phyloP scores from a whole-genome alignment of 1,284 basidiomycete species.

The Cryptococcus sp. region DNA sequence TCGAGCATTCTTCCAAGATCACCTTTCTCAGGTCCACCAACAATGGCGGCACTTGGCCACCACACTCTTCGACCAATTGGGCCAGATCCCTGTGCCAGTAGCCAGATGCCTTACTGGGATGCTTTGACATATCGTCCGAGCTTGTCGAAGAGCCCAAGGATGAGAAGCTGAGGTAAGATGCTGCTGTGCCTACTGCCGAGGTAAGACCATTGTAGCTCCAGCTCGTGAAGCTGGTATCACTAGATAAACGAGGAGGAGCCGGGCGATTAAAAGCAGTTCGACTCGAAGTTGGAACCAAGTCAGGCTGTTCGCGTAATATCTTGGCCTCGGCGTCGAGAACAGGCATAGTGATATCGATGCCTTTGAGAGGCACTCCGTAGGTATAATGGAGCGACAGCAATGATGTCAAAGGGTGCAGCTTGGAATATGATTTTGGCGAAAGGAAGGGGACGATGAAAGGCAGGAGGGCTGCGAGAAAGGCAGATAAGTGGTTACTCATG shows the following conservation, averaged over 20 bases:
- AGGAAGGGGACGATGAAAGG: slow-evolving; percentile 40
- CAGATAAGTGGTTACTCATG: neutral
- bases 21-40: slow-evolving; percentile 25
- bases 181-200: slow-evolving; percentile 14
- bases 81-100: slow-evolving; percentile 26
- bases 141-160: neutral
- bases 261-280: neutral
- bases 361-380: slow-evolving; percentile 31
- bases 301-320: slow-evolving; percentile 23
- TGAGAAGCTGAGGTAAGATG: slow-evolving; percentile 18
- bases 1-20: slow-evolving; percentile 32
- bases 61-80: slow-evolving; percentile 20
- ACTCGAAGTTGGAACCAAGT: slow-evolving; percentile 7
- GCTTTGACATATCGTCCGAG: neutral
- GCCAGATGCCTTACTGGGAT: slow-evolving; percentile 5
- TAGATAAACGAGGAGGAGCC: neutral
- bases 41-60: slow-evolving; percentile 25
- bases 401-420: slow-evolving; percentile 38
- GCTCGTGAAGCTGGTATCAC: slow-evolving; percentile 4
- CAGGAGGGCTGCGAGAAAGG: slow-evolving; percentile 26
- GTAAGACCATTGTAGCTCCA: slow-evolving; percentile 18
- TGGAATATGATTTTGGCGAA: slow-evolving; percentile 45
- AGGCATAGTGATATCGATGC: slow-evolving; percentile 31
- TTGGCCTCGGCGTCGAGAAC: slow-evolving; percentile 37
- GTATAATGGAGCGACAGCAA: slow-evolving; percentile 27